phyloP scores from a whole-genome alignment of 129 eudicot species.

The Saposhnikovia divaricata region DNA sequence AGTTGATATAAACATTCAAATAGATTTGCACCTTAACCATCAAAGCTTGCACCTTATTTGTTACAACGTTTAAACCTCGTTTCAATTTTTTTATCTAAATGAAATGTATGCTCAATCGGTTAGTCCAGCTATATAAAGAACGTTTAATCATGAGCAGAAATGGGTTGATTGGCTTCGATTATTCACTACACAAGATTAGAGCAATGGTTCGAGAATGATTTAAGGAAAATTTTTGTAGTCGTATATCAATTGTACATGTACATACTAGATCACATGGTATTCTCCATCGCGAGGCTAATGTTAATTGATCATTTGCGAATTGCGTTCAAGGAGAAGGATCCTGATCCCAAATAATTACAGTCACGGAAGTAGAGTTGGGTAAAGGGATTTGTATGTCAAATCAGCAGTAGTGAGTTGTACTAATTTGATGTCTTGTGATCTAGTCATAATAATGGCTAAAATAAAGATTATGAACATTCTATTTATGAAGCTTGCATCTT shows the following conservation, averaged over 20 bases:
- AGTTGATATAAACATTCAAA: not conserved
- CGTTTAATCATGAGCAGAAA: not conserved
- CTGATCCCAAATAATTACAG: not conserved
- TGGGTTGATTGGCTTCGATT: conserved; percentile 17
- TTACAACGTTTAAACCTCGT: conserved; percentile 58
- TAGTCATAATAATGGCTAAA: not conserved
- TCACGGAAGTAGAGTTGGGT: not conserved
- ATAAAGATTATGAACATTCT: not conserved
- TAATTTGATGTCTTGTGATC: not conserved
- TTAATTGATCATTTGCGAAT: conserved; percentile 22
- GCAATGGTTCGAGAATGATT: conserved; percentile 24
- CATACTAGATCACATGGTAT: conserved; percentile 33
- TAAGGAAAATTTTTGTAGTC: conserved; percentile 23
- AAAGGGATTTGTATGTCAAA: not conserved
- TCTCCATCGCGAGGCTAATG: conserved; percentile 35
- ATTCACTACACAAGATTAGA: conserved; percentile 39
- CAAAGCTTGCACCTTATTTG: conserved; percentile 49
- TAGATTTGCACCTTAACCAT: conserved; percentile 45
- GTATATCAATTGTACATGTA: conserved; percentile 42
- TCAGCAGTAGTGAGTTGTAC: not conserved
- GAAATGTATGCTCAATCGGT: not conserved
- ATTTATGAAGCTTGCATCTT: not conserved
- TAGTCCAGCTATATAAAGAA: not conserved
- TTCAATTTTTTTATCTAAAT: conserved; percentile 55
- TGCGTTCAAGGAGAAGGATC: not conserved